Evolutionary conservation across 2,329 filamentous ascomycete species (phyloP), one percentile per base, ranked within the genome.

Genomic region (Tetracladium maxilliforme): DNA sequence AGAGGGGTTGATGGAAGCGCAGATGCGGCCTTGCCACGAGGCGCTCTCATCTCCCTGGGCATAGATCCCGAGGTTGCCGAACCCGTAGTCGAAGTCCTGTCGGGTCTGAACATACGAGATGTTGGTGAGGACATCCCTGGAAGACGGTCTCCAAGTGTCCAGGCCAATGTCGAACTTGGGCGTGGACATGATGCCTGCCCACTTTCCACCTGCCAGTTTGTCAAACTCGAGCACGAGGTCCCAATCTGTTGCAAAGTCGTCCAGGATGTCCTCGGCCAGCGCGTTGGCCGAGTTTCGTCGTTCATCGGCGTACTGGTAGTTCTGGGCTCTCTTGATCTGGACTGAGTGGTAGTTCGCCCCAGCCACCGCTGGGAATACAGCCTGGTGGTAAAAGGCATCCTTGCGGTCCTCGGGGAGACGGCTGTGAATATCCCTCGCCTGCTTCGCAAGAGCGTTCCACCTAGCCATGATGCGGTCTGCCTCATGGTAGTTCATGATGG

Each of bases 331-430:
- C 2, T 47, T 54, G 9, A 61, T 52, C 26, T 54, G 55, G 16
- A 61, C 56, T 20, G 59, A 52, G 11, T 59, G 56, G 30, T 64
- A 61, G 19, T 64, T 61, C 10, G 58, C 53, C 3, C 59, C 66
- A 4, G 69, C 67, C 19, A 63, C 58, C 22, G 67, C 57, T 1
- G 70, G 69, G 27, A 76, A 67, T 6, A 71, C 52, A 6, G 75
- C 54, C 30, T 70, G 59, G 34, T 77, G 58, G 41, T 70, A 76
- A 35, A 70, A 67, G 0, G 68, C 56, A 1, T 66, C 49, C 28
- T 60, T 58, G 6, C 55, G 49, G 2, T 51, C 49, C 0, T 43
- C 37, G 0, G 52, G 42, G 1, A 71, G 41, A 3, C 44, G 43
- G 10, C 54, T 43, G 23, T 62, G 53, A 0, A 71, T 44, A 0